Evolutionary conservation across 176 grass and related monocot species (phyloP).

Genomic region (Cenchrus americanus): DNA sequence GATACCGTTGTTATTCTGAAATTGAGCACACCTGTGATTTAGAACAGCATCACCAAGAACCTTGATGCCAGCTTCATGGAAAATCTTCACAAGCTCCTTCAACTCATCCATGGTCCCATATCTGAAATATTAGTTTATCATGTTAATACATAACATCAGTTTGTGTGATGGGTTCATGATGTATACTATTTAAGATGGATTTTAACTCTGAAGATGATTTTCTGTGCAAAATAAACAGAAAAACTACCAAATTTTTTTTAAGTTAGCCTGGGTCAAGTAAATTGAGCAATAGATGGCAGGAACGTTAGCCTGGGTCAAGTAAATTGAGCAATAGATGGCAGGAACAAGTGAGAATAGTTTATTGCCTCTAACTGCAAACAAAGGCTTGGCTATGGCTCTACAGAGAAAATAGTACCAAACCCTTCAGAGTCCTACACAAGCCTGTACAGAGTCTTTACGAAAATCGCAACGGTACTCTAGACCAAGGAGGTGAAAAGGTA

Average conservation of each 20-base stretch:
- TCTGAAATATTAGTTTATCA: constrained; percentile 53
- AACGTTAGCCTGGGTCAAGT: constrained; percentile 4
- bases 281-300: not conserved
- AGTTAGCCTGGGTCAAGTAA: constrained; percentile 16
- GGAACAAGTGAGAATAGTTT: constrained; percentile 9
- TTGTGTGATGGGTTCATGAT: not conserved
- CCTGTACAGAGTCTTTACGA: not conserved
- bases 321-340: not conserved
- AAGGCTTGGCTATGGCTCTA: constrained; percentile 2
- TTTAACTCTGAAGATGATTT: constrained; percentile 5
- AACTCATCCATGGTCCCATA: constrained; percentile 89
- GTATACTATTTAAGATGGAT: constrained; percentile 7
- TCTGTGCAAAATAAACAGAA: not conserved
- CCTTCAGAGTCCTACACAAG: constrained; percentile 7
- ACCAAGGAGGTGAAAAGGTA: no score
- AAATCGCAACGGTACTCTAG: not conserved
- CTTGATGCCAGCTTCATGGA: constrained; percentile 79
- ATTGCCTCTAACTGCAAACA: not conserved
- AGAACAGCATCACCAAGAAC: constrained; percentile 97
- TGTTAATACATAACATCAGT: constrained; percentile 25
- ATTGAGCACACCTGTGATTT: constrained; percentile 93
- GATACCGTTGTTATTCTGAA: constrained; percentile 73
- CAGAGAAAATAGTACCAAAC: constrained; percentile 33
- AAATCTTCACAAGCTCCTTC: constrained; percentile 78
- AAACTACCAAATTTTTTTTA: not conserved